Base-by-base conservation (phyloP, 2,329 filamentous ascomycete species). In the Apiospora aurea region DNA sequence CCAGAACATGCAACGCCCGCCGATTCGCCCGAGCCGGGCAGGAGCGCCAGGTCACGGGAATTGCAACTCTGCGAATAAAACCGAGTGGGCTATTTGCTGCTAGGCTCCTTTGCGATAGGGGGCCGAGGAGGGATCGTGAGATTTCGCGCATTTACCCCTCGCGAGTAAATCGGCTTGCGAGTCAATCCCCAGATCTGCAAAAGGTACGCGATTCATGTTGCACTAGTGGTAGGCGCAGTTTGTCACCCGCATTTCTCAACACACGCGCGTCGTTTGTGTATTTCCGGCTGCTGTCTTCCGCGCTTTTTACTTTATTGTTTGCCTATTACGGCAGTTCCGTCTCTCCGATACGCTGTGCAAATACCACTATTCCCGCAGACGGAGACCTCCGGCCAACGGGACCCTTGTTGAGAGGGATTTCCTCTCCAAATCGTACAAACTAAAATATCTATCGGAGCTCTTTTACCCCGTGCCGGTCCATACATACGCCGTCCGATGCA, bases 341-440 rank as follows among this genome's bases (percentile, higher is more conserved):
- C 29, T 38, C n/a, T 24, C 41, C 49, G 57, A 29, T 18, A 29
- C 51, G 14, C 24, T 57, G 26, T 57, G 16, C 29, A 57, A 29
- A 34, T 51, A 34, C 13, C n/a, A 38, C 34, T 38, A 38, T 41
- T 16, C 57, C 57, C 57, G 29, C 57, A 38, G 57, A 10, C 34
- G 57, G 34, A 41, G 34, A n/a, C 57, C 18, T 64, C 57, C 57
- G 34, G 11, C 57, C 34, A 29, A 4, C 57, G 57, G 57, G 18
- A n/a, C 34, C 57, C 57, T 64, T 64, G 57, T 64, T 64, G 57
- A 64, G 57, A 64, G 57, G 29, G 57, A 34, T 57, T 57, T 57
- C 51, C 57, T 5, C 34, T 38, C 34, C 34, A 41, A 64, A 64
- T 64, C 57, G 57, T 41, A 64, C 34, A 64, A 38, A 2, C 18